Percentiles rank a stretch among this genome's conserved stretches.
Evolutionary conservation across 106 monocot genomes (phyloP).

Genomic region (Dendrobium officinale): DNA sequence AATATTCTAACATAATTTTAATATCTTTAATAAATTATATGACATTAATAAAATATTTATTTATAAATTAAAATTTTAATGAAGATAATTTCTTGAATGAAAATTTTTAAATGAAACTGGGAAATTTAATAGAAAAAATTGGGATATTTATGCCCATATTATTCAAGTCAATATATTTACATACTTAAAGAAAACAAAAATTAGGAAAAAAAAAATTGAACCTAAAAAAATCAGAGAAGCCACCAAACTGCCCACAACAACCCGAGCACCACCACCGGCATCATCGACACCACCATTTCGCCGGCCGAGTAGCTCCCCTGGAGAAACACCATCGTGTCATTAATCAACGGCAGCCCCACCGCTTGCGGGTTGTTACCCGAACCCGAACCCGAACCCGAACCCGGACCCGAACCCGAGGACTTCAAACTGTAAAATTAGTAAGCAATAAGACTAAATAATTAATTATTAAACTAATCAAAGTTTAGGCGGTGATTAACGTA

Average conservation of each 20-base stretch:
- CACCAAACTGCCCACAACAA: neutral
- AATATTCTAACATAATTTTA: too few species aligned
- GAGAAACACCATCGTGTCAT: constrained; percentile 26
- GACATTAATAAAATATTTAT: too few species aligned
- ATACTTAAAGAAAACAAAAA: too few species aligned
- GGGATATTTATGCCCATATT: too few species aligned
- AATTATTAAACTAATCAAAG: neutral
- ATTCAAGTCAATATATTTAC: too few species aligned
- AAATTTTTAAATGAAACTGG: too few species aligned
- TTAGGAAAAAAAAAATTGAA: too few species aligned
- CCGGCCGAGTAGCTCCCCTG: neutral
- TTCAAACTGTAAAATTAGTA: neutral
- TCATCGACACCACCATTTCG: too few species aligned
- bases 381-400: neutral
- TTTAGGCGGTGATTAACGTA: neutral
- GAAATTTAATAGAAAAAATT: too few species aligned
- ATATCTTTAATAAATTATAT: too few species aligned
- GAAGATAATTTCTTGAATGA: too few species aligned
- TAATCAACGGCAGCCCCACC: constrained; percentile 25
- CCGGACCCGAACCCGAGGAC: neutral
- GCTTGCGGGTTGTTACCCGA: constrained; percentile 13
- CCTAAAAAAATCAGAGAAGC: neutral
- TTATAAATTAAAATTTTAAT: too few species aligned
- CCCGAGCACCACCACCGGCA: neutral
- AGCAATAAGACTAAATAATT: neutral